Conservation (phyloP, 164 flowering plant species). For the Vitis cinerea region DNA sequence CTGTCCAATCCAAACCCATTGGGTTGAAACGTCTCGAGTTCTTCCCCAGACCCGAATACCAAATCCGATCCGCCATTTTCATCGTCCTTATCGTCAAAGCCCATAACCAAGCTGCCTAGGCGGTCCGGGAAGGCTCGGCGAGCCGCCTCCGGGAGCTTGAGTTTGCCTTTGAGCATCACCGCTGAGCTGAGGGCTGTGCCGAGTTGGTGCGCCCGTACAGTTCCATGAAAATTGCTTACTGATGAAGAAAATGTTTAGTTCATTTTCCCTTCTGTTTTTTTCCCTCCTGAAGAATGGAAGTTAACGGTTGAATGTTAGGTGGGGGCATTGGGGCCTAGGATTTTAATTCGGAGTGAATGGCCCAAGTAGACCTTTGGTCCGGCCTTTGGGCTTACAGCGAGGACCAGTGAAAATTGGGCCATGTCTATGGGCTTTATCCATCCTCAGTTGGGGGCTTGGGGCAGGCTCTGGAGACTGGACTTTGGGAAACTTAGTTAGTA, state of each 20-base stretch:
- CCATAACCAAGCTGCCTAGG: constrained; percentile 30
- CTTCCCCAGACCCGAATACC: constrained; percentile 39
- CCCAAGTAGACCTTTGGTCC: too few species aligned
- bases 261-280: too few species aligned
- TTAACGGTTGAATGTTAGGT: too few species aligned
- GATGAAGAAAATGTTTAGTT: neutral
- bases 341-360: too few species aligned
- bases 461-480: too few species aligned
- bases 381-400: too few species aligned
- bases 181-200: neutral
- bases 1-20: constrained; percentile 23
- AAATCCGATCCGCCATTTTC: constrained; percentile 18
- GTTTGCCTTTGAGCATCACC: constrained; percentile 36
- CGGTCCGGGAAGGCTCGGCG: constrained; percentile 29
- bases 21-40: constrained; percentile 41
- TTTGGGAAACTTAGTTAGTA: too few species aligned
- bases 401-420: too few species aligned
- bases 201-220: neutral
- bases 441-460: too few species aligned
- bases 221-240: too few species aligned
- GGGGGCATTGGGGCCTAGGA: too few species aligned
- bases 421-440: too few species aligned
- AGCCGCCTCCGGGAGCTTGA: constrained; percentile 38
- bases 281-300: neutral
- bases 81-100: constrained; percentile 25